These are phyloP conservation scores for Aspergillus vadensis DNA, from an alignment of 2,329 filamentous ascomycete genomes.

Conservation along the genomic window DNA sequence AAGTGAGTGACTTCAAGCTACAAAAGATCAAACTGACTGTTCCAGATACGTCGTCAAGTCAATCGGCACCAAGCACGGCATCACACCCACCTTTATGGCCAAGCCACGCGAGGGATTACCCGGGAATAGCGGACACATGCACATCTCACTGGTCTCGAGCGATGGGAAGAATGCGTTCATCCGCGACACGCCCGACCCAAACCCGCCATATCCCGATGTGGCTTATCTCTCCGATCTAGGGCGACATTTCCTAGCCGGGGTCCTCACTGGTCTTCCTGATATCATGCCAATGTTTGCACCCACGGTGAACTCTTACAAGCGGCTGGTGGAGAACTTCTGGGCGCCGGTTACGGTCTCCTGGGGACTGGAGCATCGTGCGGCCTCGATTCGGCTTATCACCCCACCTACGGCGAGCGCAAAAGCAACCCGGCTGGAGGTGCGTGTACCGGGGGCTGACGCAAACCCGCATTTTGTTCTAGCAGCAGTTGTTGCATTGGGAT, in stretches of 20 bases:
- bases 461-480: conserved; percentile 87
- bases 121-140: conserved; percentile 94
- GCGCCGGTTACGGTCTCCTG: conserved; percentile 96
- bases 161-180: conserved; percentile 83
- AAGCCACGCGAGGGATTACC: conserved; percentile 90
- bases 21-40: conserved; percentile 14
- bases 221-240: conserved; percentile 82
- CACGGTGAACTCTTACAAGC: conserved; percentile 97
- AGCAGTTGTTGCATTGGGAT: conserved; percentile 83
- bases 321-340: conserved; percentile 98
- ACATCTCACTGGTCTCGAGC: conserved; percentile 81
- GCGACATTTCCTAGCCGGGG: conserved; percentile 86
- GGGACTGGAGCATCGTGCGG: conserved; percentile 93
- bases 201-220: conserved; percentile 73
- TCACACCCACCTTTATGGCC: conserved; percentile 98
- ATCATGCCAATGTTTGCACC: conserved; percentile 95
- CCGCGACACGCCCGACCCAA: conserved; percentile 69
- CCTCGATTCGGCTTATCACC: conserved; percentile 84
- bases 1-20: conserved; percentile 58
- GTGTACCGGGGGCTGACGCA: conserved; percentile 90
- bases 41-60: conserved; percentile 80
- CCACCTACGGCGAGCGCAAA: conserved; percentile 82
- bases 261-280: conserved; percentile 85
- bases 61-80: conserved; percentile 80
- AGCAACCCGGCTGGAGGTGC: conserved; percentile 88